Base-by-base conservation (phyloP, 129 eudicot genomes). In the Flaveria ramosissima region DNA sequence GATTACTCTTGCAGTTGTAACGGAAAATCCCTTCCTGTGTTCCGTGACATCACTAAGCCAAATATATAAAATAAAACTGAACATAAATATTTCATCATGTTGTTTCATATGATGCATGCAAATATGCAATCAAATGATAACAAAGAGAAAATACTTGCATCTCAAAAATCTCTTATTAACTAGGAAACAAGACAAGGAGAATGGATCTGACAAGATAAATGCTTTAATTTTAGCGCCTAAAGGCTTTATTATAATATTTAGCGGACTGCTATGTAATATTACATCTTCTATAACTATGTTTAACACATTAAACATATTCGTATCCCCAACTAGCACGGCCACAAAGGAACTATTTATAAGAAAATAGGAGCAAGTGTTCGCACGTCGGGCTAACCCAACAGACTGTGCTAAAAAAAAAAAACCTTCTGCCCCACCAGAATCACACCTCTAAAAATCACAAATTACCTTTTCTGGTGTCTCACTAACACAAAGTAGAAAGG, bases 401-500 rank as follows among this genome's bases (percentile, higher is more conserved):
- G n/a, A n/a, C n/a, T n/a, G n/a, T n/a, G n/a, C n/a, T n/a, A n/a
- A n/a, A n/a, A n/a, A n/a, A n/a, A n/a, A n/a, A n/a, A n/a, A n/a
- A n/a, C n/a, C n/a, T n/a, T n/a, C n/a, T n/a, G n/a, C n/a, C n/a
- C n/a, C n/a, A n/a, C n/a, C n/a, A 30, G 36, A 23, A 23, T 23
- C 24, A 1, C 24, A 23, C 48, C 48, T 9, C 48, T 9, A 45
- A 45, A 43, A 10, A 52, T 52, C 23, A 52, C 59, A 52, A 63
- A 2, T 82, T 84, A 93, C 98, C 71, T 82, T 74, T 83, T 87
- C 70, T 66, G 59, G 30, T 75, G 83, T 71, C 78, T 84, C 17
- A 64, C 78, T 79, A 93, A 72, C 30, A 93, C 85, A 66, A 86
- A 88, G 84, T 90, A 88, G 46, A 93, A 72, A 50, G 96, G 91